Evolutionary conservation across 768 basidiomycete genomes (phyloP).

Genomic region (Sutorius australiensis): DNA sequence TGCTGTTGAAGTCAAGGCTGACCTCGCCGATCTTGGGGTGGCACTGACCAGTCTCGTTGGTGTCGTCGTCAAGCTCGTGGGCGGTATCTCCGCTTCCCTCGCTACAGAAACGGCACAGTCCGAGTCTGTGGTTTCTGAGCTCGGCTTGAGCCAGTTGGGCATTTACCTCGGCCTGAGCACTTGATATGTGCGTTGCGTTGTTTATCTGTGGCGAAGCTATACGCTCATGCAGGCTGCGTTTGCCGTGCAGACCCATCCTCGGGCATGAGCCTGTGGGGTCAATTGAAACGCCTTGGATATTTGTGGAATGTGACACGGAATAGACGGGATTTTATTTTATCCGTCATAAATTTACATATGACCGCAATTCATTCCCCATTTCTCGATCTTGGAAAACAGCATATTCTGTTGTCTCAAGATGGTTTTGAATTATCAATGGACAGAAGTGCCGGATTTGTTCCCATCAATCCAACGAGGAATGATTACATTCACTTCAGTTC

Average conservation of each 20-base stretch:
- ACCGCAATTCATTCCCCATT: background rate
- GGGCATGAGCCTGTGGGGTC: background rate
- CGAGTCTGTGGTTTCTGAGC: constrained; percentile 17
- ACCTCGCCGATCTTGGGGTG: constrained; percentile 13
- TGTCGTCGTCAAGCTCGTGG: constrained; percentile 13
- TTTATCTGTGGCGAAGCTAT: background rate
- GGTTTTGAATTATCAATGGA: background rate
- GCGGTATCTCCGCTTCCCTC: constrained; percentile 22
- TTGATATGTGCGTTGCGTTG: constrained; percentile 6
- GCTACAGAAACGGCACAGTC: constrained; percentile 18
- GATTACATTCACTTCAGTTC: no score
- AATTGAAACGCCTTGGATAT: background rate
- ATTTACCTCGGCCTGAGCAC: constrained; percentile 20
- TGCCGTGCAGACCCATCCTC: background rate
- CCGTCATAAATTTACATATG: no score
- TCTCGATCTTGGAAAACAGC: background rate
- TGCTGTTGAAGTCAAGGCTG: background rate
- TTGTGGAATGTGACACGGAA: background rate
- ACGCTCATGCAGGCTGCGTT: background rate
- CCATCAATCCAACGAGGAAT: no score
- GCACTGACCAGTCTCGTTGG: constrained; percentile 16
- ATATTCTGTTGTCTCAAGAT: background rate
- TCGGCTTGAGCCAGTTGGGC: constrained; percentile 21
- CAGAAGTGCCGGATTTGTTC: no score
- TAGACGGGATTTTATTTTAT: background rate